phyloP scores from a whole-genome alignment of 768 basidiomycete genomes.

The Solioccasus polychromus region DNA sequence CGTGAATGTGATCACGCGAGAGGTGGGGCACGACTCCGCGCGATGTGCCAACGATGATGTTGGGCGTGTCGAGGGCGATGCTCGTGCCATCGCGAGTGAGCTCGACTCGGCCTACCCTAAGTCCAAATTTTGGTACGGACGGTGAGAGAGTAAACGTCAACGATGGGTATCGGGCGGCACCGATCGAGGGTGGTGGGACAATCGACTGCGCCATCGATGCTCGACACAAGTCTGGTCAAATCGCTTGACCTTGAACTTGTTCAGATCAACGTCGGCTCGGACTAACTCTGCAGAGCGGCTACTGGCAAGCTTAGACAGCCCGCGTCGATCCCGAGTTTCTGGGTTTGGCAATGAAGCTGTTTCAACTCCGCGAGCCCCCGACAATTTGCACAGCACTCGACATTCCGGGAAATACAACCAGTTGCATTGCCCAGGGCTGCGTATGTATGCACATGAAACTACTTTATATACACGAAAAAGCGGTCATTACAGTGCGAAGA shows the following conservation, averaged over 20 bases:
- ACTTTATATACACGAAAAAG: neutral
- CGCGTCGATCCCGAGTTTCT: too few species aligned
- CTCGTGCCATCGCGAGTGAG: slow-evolving; percentile 13
- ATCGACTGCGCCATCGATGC: slow-evolving; percentile 8
- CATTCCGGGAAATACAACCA: too few species aligned
- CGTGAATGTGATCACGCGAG: slow-evolving; percentile 55
- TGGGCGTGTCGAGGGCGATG: slow-evolving; percentile 57
- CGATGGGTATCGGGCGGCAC: neutral
- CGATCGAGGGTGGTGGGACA: neutral
- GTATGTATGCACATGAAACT: too few species aligned
- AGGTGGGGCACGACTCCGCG: slow-evolving; percentile 76
- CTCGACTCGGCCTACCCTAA: slow-evolving; percentile 22
- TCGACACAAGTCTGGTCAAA: neutral
- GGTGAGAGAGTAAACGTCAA: slow-evolving; percentile 18
- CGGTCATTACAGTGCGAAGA: neutral
- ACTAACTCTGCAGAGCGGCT: neutral
- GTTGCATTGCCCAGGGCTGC: too few species aligned
- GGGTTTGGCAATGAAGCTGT: neutral
- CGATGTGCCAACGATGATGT: slow-evolving; percentile 58
- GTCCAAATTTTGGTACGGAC: slow-evolving; percentile 18
- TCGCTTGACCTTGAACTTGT: too few species aligned
- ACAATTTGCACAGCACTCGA: too few species aligned
- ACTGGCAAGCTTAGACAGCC: too few species aligned
- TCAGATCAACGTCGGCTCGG: neutral
- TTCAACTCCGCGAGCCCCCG: slow-evolving; percentile 21